Evolutionary conservation across 805 yeast species (phyloP).

Genomic region (Komagataella pastoris): DNA sequence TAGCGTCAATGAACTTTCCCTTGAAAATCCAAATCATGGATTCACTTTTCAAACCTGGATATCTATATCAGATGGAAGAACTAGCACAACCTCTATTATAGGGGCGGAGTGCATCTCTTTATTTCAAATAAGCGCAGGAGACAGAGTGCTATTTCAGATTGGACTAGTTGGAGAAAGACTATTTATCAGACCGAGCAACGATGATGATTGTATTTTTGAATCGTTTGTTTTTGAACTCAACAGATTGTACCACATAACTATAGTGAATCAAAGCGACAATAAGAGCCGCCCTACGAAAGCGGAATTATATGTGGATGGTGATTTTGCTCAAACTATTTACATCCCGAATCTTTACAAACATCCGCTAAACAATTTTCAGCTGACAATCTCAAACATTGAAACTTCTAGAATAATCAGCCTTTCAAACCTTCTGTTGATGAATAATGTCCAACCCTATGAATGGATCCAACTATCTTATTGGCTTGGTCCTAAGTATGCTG

Average conservation of each 20-base stretch:
- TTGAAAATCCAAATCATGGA: conserved; percentile 7
- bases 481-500: conserved; percentile 38
- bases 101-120: not conserved
- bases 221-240: conserved; percentile 13
- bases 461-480: conserved; percentile 37
- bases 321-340: conserved; percentile 20
- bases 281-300: conserved; percentile 18
- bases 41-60: conserved; percentile 15
- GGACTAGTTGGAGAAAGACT: conserved; percentile 7
- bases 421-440: conserved; percentile 16
- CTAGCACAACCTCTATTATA: not conserved
- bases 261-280: conserved; percentile 12
- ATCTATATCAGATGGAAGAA: not conserved
- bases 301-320: conserved; percentile 35
- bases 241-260: conserved; percentile 12
- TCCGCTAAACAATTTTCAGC: conserved; percentile 1
- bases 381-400: conserved; percentile 23
- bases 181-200: conserved; percentile 4
- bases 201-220: conserved; percentile 10
- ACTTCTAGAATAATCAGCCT: conserved; percentile 8
- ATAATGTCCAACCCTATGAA: conserved; percentile 22
- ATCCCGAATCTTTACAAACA: conserved; percentile 7
- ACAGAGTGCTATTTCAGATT: conserved; percentile 6
- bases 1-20: conserved; percentile 3
- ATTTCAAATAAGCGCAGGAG: not conserved